Conservation (phyloP, 345 rosid genomes). For the Brassica nigra region DNA sequence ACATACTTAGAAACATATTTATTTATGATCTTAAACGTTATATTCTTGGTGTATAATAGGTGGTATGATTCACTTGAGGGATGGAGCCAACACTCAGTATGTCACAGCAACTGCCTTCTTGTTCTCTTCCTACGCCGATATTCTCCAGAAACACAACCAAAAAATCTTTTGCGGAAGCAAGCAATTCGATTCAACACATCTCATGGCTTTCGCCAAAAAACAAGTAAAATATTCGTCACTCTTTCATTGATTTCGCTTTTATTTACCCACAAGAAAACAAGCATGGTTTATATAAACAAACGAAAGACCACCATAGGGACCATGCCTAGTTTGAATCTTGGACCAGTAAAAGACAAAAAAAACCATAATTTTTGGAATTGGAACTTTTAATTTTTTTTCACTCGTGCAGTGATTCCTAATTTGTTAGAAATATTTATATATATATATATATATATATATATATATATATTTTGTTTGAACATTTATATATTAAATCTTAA, state of each 20-base stretch:
- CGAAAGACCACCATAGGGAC: background rate
- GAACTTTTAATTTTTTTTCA: background rate
- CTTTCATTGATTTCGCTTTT: background rate
- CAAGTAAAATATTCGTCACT: slow-evolving; percentile 47
- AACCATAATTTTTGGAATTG: background rate
- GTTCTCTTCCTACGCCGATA: slow-evolving; percentile 56
- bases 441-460: too few species aligned
- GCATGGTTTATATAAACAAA: background rate
- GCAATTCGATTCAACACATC: slow-evolving; percentile 49
- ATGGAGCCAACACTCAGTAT: slow-evolving; percentile 86
- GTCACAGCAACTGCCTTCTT: slow-evolving; percentile 69
- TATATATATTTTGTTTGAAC: too few species aligned
- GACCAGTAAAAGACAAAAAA: background rate
- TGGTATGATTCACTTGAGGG: slow-evolving; percentile 77
- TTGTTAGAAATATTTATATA: background rate
- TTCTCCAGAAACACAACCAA: slow-evolving; percentile 49
- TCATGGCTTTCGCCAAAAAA: slow-evolving; percentile 63
- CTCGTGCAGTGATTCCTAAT: background rate
- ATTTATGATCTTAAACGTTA: background rate
- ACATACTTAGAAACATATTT: background rate
- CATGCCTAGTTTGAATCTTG: background rate
- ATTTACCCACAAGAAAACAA: background rate
- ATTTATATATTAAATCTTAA: background rate
- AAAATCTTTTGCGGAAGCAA: slow-evolving; percentile 56
- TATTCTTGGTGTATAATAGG: slow-evolving; percentile 42